These are phyloP conservation scores for Corrigiola litoralis DNA, from an alignment of 179 eudicot genomes.

Conservation along the genomic window DNA sequence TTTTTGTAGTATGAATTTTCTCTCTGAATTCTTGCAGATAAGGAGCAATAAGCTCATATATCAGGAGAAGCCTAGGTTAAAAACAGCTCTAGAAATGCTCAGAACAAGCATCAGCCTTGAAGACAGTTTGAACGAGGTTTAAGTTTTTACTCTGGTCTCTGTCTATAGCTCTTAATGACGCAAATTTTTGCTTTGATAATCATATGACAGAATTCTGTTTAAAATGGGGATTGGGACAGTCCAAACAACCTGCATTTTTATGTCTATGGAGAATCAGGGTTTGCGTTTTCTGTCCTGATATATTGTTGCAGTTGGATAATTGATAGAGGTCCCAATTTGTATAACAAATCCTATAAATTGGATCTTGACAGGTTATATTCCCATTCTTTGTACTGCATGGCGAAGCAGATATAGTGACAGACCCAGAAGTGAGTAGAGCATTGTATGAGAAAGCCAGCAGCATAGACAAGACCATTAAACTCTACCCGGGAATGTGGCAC, in stretches of 20 bases:
- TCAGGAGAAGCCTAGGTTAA: conserved; percentile 85
- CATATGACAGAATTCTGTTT: too few species aligned
- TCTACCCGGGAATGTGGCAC: conserved; percentile 97
- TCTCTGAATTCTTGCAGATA: conserved; percentile 38
- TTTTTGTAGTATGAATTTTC: background rate
- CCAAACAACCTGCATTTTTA: too few species aligned
- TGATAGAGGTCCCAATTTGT: too few species aligned
- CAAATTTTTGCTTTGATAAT: too few species aligned
- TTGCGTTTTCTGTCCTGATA: too few species aligned
- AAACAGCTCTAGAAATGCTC: conserved; percentile 95
- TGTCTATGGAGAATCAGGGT: too few species aligned
- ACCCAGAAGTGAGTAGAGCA: conserved; percentile 93
- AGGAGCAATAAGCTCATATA: conserved; percentile 77
- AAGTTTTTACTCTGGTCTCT: too few species aligned
- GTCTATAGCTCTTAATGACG: too few species aligned
- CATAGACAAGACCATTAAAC: conserved; percentile 79
- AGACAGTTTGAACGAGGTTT: conserved; percentile 77
- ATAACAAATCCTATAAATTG: background rate
- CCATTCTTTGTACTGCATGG: conserved; percentile 95
- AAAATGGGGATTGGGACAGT: too few species aligned
- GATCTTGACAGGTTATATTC: conserved; percentile 59
- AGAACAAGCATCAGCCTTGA: conserved; percentile 88
- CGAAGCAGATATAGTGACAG: conserved; percentile 89
- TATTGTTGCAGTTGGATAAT: too few species aligned
- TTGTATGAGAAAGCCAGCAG: conserved; percentile 74